Evolutionary conservation across 805 yeast species (phyloP), one percentile per base, ranked within the genome.

Genomic region (Pichia deserticola): DNA sequence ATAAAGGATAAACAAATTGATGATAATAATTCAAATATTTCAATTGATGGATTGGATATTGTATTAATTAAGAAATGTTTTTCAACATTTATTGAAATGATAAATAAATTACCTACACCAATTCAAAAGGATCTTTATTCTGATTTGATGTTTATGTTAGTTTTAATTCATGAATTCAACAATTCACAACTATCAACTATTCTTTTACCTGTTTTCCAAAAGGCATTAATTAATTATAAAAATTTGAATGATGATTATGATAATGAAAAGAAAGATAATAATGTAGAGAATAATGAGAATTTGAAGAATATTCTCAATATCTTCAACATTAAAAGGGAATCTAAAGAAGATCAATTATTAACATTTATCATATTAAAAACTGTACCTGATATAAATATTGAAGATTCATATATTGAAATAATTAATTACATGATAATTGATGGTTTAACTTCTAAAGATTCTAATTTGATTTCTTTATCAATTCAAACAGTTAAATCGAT

Each of bases 81-180:
- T 50, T 69, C 66, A 13, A 71, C 76, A 1, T 68, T 86, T 27
- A 77, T 81, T n/a, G 78, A 71, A 7, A 84, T 86, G 82, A 73
- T 81, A 27, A 73, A 72, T 13, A 69, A 69, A 35, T 81, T 90
- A 57, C 92, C 95, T 0, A 78, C 73, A 29, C 73, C 84, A 20
- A 84, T 88, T 42, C 79, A 79, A 55, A 64, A 71, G 11, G 98
- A 92, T 62, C 67, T 92, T 32, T 79, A 79, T 60, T 76, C 90
- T 0, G 83, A 95, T 57, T 58, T 86, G 38, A 65, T 90, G 28
- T 82, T 75, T 57, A 74, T 84, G 7, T 76, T 85, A 50, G 78
- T 84, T 7, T 71, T 74, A 57, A 69, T 84, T 45, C 78, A 76
- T 59, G 76, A 78, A 57, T 68, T 70, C 41, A 61, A 68, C 29